These are phyloP conservation scores for Tardiomyces digboiensis DNA, from an alignment of 1,139 yeast genomes.

Conservation along the genomic window DNA sequence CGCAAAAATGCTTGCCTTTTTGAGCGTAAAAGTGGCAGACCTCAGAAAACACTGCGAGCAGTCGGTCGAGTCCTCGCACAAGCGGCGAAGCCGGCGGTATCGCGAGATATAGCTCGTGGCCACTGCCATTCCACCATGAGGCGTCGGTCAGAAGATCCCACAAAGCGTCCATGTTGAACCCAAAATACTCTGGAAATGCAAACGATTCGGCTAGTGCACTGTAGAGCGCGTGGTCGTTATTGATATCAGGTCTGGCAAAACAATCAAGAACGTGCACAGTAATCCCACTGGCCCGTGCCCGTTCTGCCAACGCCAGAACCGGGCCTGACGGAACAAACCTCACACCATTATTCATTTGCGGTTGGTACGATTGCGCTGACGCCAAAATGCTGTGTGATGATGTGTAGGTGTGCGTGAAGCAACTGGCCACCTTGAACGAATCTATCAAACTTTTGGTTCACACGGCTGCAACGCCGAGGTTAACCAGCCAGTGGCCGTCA, in stretches of 20 bases:
- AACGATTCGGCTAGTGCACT: constrained; percentile 1
- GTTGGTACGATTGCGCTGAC: neutral
- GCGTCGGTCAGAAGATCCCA: neutral
- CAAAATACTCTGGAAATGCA: constrained; percentile 4
- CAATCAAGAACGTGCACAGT: constrained; percentile 2
- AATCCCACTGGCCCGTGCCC: neutral
- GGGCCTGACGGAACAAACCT: neutral
- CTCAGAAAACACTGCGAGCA: neutral
- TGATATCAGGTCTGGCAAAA: constrained; percentile 1
- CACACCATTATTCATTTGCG: neutral
- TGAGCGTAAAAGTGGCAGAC: neutral
- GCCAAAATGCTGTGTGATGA: no score
- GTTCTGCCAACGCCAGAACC: neutral
- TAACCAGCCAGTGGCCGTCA: no score
- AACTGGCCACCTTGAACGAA: no score
- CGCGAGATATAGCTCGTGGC: constrained; percentile 1
- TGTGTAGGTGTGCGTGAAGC: no score
- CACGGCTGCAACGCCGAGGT: no score
- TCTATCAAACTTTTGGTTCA: no score
- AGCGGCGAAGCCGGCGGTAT: neutral
- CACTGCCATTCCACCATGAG: constrained; percentile 1
- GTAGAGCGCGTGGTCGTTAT: neutral
- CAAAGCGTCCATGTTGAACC: constrained; percentile 1
- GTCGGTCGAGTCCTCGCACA: neutral
- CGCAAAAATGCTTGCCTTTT: neutral